These are phyloP conservation scores for Trifolium subterraneum DNA, from an alignment of 306 rosid species.

Conservation along the genomic window DNA sequence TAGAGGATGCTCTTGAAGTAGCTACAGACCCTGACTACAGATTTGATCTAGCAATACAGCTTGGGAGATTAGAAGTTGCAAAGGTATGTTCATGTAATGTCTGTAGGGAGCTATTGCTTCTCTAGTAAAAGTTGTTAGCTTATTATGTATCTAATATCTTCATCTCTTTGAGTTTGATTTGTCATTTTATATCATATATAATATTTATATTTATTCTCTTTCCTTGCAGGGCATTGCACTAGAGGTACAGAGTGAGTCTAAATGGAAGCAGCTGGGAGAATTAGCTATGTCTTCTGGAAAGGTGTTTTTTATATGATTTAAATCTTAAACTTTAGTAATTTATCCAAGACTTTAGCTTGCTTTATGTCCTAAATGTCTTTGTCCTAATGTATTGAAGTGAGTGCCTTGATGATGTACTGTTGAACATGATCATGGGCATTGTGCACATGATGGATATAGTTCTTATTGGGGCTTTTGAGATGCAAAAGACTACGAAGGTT, in stretches of 20 bases:
- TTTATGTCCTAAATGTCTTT: constrained; percentile 34
- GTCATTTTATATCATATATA: constrained; percentile 30
- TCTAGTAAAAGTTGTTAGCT: constrained; percentile 30
- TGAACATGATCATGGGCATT: constrained; percentile 35
- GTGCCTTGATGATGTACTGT: constrained; percentile 29
- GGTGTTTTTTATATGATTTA: constrained; percentile 52
- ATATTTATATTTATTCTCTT: constrained; percentile 18
- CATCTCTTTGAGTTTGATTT: constrained; percentile 32
- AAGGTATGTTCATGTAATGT: constrained; percentile 62
- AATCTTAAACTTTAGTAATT: constrained; percentile 17
- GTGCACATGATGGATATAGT: constrained; percentile 12
- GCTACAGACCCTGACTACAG: constrained; percentile 97
- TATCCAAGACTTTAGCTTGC: constrained; percentile 7
- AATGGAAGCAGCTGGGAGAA: constrained; percentile 99
- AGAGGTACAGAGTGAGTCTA: constrained; percentile 84
- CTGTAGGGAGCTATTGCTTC: constrained; percentile 26
- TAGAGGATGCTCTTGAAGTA: constrained; percentile 96
- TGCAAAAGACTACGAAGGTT: constrained; percentile 16
- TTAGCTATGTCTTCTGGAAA: constrained; percentile 95
- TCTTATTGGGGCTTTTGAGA: constrained; percentile 35
- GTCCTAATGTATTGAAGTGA: constrained; percentile 27
- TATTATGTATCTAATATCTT: constrained; percentile 16
- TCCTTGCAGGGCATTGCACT: constrained; percentile 73
- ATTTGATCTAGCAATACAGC: constrained; percentile 95
- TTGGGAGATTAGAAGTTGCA: constrained; percentile 90